Evolutionary conservation across 257 asterid genomes (phyloP).

Genomic region (Rauvolfia tetraphylla): DNA sequence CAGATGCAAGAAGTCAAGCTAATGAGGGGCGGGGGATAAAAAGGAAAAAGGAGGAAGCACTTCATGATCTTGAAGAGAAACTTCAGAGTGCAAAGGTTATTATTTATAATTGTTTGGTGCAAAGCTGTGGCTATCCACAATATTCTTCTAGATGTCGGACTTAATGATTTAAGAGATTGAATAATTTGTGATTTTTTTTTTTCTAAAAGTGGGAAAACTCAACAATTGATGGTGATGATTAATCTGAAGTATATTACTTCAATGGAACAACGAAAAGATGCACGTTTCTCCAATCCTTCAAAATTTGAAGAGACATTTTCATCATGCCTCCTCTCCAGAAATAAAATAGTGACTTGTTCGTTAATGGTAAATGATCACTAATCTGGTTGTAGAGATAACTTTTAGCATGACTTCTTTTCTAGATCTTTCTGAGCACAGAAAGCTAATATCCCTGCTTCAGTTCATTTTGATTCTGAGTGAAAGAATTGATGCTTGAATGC

Average conservation of each 20-base stretch:
- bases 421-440: background rate
- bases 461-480: background rate
- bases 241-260: background rate
- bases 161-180: background rate
- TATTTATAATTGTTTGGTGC: background rate
- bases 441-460: background rate
- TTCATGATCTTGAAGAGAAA: slow-evolving; percentile 35
- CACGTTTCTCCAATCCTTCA: background rate
- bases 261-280: background rate
- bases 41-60: slow-evolving; percentile 60
- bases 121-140: background rate
- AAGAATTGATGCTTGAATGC: background rate
- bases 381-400: background rate
- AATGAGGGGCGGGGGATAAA: slow-evolving; percentile 46
- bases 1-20: slow-evolving; percentile 38
- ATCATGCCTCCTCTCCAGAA: background rate
- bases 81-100: slow-evolving; percentile 50
- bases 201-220: background rate
- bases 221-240: background rate
- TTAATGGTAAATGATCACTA: background rate
- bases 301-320: background rate
- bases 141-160: background rate
- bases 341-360: background rate
- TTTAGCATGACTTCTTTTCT: background rate
- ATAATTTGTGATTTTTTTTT: background rate